Evolutionary conservation across 1,139 yeast genomes (phyloP), one percentile per base, ranked within the genome.

Genomic region (Zygosaccharomyces sapae): DNA sequence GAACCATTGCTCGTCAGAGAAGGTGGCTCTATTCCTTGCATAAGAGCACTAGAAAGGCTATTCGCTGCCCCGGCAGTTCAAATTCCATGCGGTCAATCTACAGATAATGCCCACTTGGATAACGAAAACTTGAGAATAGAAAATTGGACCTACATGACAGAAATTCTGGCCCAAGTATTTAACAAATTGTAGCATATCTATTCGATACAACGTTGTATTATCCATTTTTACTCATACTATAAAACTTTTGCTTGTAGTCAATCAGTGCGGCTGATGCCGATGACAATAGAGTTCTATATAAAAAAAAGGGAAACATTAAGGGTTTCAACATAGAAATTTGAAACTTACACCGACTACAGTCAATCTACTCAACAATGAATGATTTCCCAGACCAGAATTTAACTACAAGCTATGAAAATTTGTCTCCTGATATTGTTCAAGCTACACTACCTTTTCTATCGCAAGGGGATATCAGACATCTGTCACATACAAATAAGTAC

Each of bases 21-120:
- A 70, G 98, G 98, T 50, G 98, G 98, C 0, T 86, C 96, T 0
- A 89, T 92, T 62, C 97, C 98, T 1, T 83, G 92, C 10, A 82
- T 94, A 5, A 70, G 97, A 51, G 85, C 85, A 54, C 70, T 92
- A 55, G 98, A 92, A 60, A 86, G 85, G 63, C 74, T 78, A 16
- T 86, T 92, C 57, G 67, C 75, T 45, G 96, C 97, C 1, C 86
- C 88, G 18, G 97, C 97, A 1, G 95, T 92, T 0, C 97, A 92
- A 66, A 79, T 92, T 37, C 98, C 98, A 1, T 88, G 97, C 65
- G 98, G 98, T 0, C 98, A 92, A 69, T 79, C 94, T 1, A 81
- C 94, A 42, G 98, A 92, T 65, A 88, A 88, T 62, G 97, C 97
- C 1, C 98, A 92, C 70, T 75, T 92, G 60, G 81, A 83, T 59